Evolutionary conservation across 108 stramenopile genomes (phyloP).

Genomic region (Cyclotella kingstonii): DNA sequence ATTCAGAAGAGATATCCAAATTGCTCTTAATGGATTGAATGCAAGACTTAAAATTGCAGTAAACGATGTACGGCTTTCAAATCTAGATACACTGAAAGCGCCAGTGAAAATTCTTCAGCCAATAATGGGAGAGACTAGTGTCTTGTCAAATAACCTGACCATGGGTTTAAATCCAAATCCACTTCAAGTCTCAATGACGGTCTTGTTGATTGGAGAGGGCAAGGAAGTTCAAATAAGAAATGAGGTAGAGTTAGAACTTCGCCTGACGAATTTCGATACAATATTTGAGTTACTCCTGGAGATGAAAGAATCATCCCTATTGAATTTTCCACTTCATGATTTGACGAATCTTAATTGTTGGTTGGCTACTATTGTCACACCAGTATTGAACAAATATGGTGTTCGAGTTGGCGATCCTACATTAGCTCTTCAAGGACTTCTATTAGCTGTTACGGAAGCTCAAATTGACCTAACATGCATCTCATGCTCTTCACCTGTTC

Average conservation of each 20-base stretch:
- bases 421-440: conserved; percentile 46
- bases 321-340: conserved; percentile 61
- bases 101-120: conserved; percentile 58
- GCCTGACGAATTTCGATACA: conserved; percentile 35
- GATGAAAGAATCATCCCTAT: conserved; percentile 48
- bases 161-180: conserved; percentile 51
- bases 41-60: conserved; percentile 53
- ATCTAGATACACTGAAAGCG: conserved; percentile 59
- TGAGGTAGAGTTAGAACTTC: conserved; percentile 44
- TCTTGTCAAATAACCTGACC: conserved; percentile 54
- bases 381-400: conserved; percentile 52
- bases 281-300: conserved; percentile 44
- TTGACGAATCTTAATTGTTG: conserved; percentile 70
- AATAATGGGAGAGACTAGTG: conserved; percentile 33
- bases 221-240: conserved; percentile 45
- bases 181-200: conserved; percentile 38
- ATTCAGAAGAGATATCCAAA: conserved; percentile 31
- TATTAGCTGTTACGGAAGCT: conserved; percentile 43
- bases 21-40: conserved; percentile 62
- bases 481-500: conserved; percentile 58
- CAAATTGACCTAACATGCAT: conserved; percentile 56
- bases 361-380: conserved; percentile 68
- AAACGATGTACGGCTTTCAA: conserved; percentile 50
- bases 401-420: conserved; percentile 41
- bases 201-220: conserved; percentile 56